Evolutionary conservation across 495 filamentous ascomycete species (phyloP).

Genomic region (Monascus purpureus): DNA sequence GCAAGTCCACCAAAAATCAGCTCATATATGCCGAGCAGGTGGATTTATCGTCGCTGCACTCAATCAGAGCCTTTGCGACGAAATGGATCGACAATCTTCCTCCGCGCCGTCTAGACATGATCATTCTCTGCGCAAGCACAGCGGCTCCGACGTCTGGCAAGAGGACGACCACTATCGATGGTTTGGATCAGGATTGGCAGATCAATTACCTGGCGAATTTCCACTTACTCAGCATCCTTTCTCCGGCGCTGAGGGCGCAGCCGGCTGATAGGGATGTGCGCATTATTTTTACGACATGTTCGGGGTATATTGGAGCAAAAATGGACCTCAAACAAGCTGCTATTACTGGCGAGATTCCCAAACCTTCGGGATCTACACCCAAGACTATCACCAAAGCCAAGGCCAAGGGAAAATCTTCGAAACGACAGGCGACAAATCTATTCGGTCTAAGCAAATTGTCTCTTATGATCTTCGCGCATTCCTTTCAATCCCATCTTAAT

Average conservation of each 20-base stretch:
- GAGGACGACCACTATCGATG: slow-evolving; percentile 50
- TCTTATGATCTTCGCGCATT: slow-evolving; percentile 70
- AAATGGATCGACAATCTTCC: slow-evolving; percentile 97
- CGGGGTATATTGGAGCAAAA: slow-evolving; percentile 63
- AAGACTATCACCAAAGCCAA: slow-evolving; percentile 5
- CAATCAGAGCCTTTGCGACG: slow-evolving; percentile 87
- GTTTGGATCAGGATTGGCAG: slow-evolving; percentile 79
- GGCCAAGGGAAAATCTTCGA: slow-evolving; percentile 1
- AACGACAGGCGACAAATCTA: slow-evolving; percentile 34
- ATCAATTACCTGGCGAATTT: slow-evolving; percentile 94
- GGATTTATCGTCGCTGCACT: slow-evolving; percentile 74
- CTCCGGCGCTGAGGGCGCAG: slow-evolving; percentile 75
- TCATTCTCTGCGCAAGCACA: slow-evolving; percentile 73
- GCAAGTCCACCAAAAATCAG: slow-evolving; percentile 64
- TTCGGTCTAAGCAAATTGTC: slow-evolving; percentile 85
- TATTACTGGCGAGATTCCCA: slow-evolving; percentile 5
- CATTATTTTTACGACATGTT: slow-evolving; percentile 74
- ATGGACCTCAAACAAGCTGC: slow-evolving; percentile 35
- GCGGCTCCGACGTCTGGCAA: slow-evolving; percentile 46
- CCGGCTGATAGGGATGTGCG: slow-evolving; percentile 87
- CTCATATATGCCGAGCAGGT: slow-evolving; percentile 92
- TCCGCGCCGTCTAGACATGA: slow-evolving; percentile 80
- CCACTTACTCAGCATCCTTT: slow-evolving; percentile 81
- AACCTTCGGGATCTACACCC: slow-evolving; percentile 10
- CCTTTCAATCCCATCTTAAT: slow-evolving; percentile 81